Conservation (phyloP, 495 filamentous ascomycete species). For the Podospora comata region DNA sequence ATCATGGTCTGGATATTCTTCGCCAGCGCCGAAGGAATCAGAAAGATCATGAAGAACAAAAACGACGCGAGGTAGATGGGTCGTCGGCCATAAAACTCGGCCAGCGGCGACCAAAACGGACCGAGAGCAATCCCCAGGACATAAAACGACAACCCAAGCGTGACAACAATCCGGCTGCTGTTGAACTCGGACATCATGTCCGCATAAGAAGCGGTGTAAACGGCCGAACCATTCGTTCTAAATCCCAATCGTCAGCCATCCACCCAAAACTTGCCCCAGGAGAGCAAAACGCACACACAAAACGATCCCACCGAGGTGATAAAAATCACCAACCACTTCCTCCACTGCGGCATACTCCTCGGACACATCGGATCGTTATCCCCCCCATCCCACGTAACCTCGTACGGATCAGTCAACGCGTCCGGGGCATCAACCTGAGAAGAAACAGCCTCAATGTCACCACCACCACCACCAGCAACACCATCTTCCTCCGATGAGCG, state of each 20-base stretch:
- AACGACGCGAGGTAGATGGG: slow-evolving; percentile 82
- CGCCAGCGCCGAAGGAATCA: slow-evolving; percentile 86
- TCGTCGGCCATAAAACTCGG: slow-evolving; percentile 84
- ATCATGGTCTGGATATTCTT: slow-evolving; percentile 80
- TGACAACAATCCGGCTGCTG: slow-evolving; percentile 66
- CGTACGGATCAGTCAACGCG: slow-evolving; percentile 49
- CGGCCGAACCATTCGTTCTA: slow-evolving; percentile 82
- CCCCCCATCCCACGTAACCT: slow-evolving; percentile 67
- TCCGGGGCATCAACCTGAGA: background rate
- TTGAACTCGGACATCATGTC: slow-evolving; percentile 77
- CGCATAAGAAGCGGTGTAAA: slow-evolving; percentile 84
- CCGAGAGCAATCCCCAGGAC: slow-evolving; percentile 73
- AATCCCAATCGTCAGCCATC: background rate
- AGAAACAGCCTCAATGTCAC: slow-evolving; percentile 8
- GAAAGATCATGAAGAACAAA: slow-evolving; percentile 73
- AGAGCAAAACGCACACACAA: slow-evolving; percentile 67
- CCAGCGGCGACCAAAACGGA: slow-evolving; percentile 61
- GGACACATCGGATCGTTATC: slow-evolving; percentile 73
- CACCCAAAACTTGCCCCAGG: no score
- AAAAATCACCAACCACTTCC: slow-evolving; percentile 74
- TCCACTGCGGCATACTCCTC: slow-evolving; percentile 58
- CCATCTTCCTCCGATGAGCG: slow-evolving; percentile 21
- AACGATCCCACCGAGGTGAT: slow-evolving; percentile 70
- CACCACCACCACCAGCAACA: no score
- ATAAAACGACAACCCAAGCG: slow-evolving; percentile 75